These are phyloP conservation scores for Mortierella sp. DNA, from an alignment of 371 early-diverging fungal species.

Conservation along the genomic window DNA sequence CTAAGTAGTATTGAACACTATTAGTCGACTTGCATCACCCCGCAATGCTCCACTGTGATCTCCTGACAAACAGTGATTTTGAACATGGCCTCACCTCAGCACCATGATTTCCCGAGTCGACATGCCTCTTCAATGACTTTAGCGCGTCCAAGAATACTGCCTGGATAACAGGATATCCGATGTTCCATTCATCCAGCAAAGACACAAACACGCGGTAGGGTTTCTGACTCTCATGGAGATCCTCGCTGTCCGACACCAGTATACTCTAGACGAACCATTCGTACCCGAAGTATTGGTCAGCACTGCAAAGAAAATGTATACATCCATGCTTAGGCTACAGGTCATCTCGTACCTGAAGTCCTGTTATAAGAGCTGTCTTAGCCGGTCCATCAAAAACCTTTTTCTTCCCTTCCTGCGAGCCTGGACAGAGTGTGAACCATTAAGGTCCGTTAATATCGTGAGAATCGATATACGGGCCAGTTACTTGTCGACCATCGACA, in stretches of 20 bases:
- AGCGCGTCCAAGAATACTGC: conserved; percentile 78
- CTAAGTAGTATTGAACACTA: conserved; percentile 35
- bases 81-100: conserved; percentile 68
- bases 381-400: conserved; percentile 61
- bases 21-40: not conserved
- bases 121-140: conserved; percentile 67
- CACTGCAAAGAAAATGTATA: not conserved
- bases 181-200: conserved; percentile 86
- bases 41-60: too few relatives aligned
- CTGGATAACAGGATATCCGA: conserved; percentile 82
- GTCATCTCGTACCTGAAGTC: conserved; percentile 43
- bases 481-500: conserved; percentile 20
- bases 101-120: conserved; percentile 50
- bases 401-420: conserved; percentile 48
- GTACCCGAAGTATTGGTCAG: not conserved
- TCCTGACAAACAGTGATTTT: too few relatives aligned
- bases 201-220: conserved; percentile 87
- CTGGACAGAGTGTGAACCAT: not conserved
- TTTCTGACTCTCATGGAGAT: conserved; percentile 67
- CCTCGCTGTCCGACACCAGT: conserved; percentile 59
- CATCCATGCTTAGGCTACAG: not conserved
- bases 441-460: not conserved
- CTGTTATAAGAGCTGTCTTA: conserved; percentile 51
- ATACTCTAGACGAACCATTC: conserved; percentile 46
- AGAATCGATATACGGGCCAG: not conserved